Evolutionary conservation across 306 rosid genomes (phyloP).

Genomic region (Pyrus betulifolia): DNA sequence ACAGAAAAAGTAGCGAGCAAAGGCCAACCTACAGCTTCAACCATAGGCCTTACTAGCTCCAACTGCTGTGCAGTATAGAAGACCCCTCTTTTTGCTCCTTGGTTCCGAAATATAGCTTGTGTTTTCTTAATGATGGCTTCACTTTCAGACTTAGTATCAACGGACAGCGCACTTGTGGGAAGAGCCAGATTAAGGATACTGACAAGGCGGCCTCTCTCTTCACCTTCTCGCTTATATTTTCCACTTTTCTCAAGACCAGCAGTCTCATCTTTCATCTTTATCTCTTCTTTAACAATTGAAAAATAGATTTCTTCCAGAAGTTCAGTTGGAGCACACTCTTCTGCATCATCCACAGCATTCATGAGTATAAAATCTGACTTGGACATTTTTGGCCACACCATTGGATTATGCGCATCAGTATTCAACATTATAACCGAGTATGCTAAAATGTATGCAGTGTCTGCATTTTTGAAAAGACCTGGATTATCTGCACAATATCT

Average conservation of each 20-base stretch:
- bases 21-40: conserved; percentile 99
- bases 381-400: conserved; percentile 99
- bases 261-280: conserved; percentile 79
- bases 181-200: conserved; percentile 93
- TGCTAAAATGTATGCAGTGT: conserved; percentile 96
- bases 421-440: conserved; percentile 94
- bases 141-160: conserved; percentile 79
- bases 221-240: conserved; percentile 67
- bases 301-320: conserved; percentile 89
- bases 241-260: conserved; percentile 54
- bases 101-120: conserved; percentile 81
- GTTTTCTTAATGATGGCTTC: conserved; percentile 90
- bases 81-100: conserved; percentile 78
- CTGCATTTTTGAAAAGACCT: conserved; percentile 90
- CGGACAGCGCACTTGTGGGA: conserved; percentile 61
- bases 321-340: conserved; percentile 84
- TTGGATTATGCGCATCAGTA: conserved; percentile 98
- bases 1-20: conserved; percentile 98
- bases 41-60: conserved; percentile 99
- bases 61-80: conserved; percentile 85
- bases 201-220: conserved; percentile 84
- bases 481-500: conserved; percentile 99
- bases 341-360: conserved; percentile 82
- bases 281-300: conserved; percentile 87
- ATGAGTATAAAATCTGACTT: conserved; percentile 83